A percentile compares a stretch with the other conserved stretches of the same genome.
Evolutionary conservation across 106 monocot species (phyloP).

Genomic region (Platanthera zijinensis): DNA sequence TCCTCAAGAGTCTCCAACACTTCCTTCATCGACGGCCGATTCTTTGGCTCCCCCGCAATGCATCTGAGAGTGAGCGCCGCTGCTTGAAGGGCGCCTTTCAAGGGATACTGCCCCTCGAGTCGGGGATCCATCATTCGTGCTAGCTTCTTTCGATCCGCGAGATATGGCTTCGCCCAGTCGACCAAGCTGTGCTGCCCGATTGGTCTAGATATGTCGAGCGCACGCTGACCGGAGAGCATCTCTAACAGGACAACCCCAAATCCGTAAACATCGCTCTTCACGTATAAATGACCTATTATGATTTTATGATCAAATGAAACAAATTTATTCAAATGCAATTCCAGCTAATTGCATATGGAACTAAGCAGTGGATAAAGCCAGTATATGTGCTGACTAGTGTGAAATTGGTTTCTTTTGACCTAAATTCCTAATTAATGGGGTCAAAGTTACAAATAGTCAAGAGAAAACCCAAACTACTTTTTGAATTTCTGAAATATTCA

Average conservation of each 20-base stretch:
- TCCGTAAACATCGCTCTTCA: conserved; percentile 20
- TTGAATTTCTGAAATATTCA: neutral
- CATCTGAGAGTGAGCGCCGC: conserved; percentile 11
- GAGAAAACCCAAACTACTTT: neutral
- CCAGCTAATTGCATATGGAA: neutral
- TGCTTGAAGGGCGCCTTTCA: conserved; percentile 11
- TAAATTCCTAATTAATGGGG: too few relatives aligned
- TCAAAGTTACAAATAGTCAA: neutral
- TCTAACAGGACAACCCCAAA: conserved; percentile 16
- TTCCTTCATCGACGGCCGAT: conserved; percentile 14
- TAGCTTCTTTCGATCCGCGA: neutral
- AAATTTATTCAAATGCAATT: neutral
- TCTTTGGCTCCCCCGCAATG: neutral
- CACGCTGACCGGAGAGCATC: conserved; percentile 12
- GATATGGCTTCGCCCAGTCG: conserved; percentile 6
- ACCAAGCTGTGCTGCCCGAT: conserved; percentile 11
- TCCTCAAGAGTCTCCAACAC: conserved; percentile 11
- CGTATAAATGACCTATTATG: conserved; percentile 11
- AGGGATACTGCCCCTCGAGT: conserved; percentile 14
- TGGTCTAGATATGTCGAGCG: conserved; percentile 3
- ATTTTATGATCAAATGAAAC: neutral
- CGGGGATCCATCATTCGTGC: conserved; percentile 10
- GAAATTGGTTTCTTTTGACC: too few relatives aligned
- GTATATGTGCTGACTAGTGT: neutral
- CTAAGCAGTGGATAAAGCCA: neutral